These are phyloP conservation scores for Entoloma clypeatum DNA, from an alignment of 1,284 basidiomycete genomes.

Conservation along the genomic window DNA sequence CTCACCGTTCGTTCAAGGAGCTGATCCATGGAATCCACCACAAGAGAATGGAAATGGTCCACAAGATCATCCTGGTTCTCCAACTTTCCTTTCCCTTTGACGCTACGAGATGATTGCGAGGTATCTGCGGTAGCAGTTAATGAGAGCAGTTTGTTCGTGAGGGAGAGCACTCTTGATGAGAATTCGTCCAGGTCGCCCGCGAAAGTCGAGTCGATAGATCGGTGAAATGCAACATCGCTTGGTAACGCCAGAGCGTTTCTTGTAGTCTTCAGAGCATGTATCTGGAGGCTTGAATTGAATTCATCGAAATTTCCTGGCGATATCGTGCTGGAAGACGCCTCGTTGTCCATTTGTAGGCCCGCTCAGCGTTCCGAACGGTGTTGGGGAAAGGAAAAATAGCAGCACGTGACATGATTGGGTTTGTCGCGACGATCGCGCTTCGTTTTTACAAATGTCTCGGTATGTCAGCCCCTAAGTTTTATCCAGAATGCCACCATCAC, in stretches of 20 bases:
- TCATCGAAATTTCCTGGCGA: constrained; percentile 30
- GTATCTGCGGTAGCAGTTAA: constrained; percentile 44
- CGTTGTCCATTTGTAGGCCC: constrained; percentile 10
- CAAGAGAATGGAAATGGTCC: constrained; percentile 74
- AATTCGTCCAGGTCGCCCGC: constrained; percentile 63
- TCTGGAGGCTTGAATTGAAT: constrained; percentile 51
- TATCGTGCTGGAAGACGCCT: constrained; percentile 16
- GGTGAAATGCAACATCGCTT: constrained; percentile 76
- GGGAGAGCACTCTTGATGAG: constrained; percentile 53
- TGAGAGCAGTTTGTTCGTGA: constrained; percentile 63
- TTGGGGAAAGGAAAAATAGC: neutral
- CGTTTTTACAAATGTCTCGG: too few relatives aligned
- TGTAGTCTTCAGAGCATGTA: constrained; percentile 56
- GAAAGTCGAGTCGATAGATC: constrained; percentile 74
- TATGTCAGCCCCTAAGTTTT: neutral
- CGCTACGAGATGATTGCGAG: constrained; percentile 20
- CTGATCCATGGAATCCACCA: constrained; percentile 83
- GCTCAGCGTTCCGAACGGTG: neutral
- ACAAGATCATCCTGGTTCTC: constrained; percentile 74
- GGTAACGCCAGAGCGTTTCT: constrained; percentile 57
- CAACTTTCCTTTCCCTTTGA: constrained; percentile 53
- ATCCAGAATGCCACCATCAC: neutral
- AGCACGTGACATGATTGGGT: too few relatives aligned
- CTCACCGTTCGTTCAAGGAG: constrained; percentile 81
- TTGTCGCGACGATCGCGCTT: too few relatives aligned